Evolutionary conservation across 192 early-diverging fungal species (phyloP).

Genomic region (Funneliformis mosseae): DNA sequence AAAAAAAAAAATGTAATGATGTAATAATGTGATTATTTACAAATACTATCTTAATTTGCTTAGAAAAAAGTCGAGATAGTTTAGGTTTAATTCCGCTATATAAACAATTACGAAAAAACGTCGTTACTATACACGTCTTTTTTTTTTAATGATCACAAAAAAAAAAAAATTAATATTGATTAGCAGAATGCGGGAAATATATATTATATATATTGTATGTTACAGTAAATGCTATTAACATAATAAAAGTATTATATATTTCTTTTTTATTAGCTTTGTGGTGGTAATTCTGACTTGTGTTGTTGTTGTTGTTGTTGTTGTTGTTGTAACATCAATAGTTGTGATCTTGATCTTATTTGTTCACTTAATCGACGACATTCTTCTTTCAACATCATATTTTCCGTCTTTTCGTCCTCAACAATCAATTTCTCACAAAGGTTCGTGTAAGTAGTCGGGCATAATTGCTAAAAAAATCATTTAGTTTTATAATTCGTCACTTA

Average conservation of each 20-base stretch:
- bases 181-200: not conserved
- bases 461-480: not conserved
- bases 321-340: not conserved
- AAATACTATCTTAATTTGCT: not conserved
- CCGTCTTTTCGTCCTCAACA: not conserved
- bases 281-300: not conserved
- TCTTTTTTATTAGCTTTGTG: not conserved
- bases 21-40: not conserved
- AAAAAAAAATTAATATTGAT: not conserved
- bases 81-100: not conserved
- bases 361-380: not conserved
- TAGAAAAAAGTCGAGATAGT: not conserved
- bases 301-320: conserved; percentile 10
- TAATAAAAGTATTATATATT: not conserved
- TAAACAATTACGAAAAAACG: not conserved
- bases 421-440: conserved; percentile 21
- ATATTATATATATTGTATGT: no score
- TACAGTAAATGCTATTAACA: not conserved
- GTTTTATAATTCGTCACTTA: not conserved
- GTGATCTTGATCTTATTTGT: not conserved
- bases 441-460: not conserved
- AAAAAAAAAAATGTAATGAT: not conserved
- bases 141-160: not conserved
- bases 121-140: not conserved
- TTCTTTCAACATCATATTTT: not conserved